phyloP scores from a whole-genome alignment of 2,329 filamentous ascomycete species.

The Pezizomycotina sp. region DNA sequence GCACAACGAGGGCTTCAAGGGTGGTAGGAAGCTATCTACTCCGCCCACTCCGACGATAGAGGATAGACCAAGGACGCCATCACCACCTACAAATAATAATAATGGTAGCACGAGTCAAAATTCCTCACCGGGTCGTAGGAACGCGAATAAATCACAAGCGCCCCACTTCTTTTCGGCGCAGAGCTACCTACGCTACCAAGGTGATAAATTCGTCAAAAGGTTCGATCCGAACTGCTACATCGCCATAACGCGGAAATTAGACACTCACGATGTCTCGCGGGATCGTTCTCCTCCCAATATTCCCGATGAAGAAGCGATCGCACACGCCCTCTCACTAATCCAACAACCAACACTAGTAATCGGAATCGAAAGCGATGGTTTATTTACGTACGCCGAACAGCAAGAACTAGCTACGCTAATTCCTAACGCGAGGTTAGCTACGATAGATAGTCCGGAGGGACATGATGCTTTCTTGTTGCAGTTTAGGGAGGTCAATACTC shows the following conservation, averaged over 20 bases:
- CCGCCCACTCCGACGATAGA: conserved; percentile 11
- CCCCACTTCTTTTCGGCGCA: conserved; percentile 96
- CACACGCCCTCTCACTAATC: conserved; percentile 62
- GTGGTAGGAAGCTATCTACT: conserved; percentile 20
- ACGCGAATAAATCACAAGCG: too few relatives aligned
- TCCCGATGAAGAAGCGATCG: conserved; percentile 38
- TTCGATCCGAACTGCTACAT: conserved; percentile 99
- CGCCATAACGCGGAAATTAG: conserved; percentile 90
- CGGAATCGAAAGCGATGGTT: conserved; percentile 84
- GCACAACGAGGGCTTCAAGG: conserved; percentile 55
- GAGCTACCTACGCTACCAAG: conserved; percentile 92
- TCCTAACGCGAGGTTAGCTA: conserved; percentile 58
- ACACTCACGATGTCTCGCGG: conserved; percentile 87
- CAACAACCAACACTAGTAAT: conserved; percentile 80
- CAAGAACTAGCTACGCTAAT: conserved; percentile 75
- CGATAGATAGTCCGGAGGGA: conserved; percentile 84
- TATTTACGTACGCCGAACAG: conserved; percentile 96
- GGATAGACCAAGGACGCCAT: conserved; percentile 3
- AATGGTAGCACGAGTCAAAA: conserved; percentile 41
- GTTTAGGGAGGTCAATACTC: conserved; percentile 89
- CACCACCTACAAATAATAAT: conserved; percentile 34
- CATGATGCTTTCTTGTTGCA: conserved; percentile 93
- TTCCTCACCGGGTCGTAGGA: conserved; percentile 32
- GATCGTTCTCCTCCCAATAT: conserved; percentile 39
- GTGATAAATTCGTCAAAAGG: conserved; percentile 85